Percentiles rank a stretch among this genome's conserved stretches.
phyloP scores from a whole-genome alignment of 257 asterid genomes.

The Thymus mandschuricus region DNA sequence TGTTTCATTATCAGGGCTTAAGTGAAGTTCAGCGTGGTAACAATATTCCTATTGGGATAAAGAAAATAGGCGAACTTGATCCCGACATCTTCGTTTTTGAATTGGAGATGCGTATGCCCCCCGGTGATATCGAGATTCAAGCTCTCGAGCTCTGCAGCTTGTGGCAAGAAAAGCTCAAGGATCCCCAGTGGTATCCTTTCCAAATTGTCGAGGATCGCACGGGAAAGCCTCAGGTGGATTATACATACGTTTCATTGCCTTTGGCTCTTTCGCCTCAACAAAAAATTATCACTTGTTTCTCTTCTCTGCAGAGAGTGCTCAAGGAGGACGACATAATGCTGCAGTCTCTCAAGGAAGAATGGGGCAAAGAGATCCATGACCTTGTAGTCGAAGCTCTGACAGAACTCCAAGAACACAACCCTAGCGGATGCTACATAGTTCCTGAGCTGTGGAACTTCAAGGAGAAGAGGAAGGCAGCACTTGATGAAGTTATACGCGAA shows the following conservation, averaged over 20 bases:
- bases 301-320: slow-evolving; percentile 37
- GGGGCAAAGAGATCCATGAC: slow-evolving; percentile 44
- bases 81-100: slow-evolving; percentile 45
- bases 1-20: slow-evolving; percentile 52
- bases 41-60: slow-evolving; percentile 59
- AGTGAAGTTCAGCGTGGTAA: slow-evolving; percentile 37
- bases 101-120: slow-evolving; percentile 44
- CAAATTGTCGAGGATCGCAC: slow-evolving; percentile 35
- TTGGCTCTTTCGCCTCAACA: no score
- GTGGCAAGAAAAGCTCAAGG: slow-evolving; percentile 63
- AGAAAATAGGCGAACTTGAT: slow-evolving; percentile 75
- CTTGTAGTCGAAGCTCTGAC: slow-evolving; percentile 44
- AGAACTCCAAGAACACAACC: slow-evolving; percentile 50
- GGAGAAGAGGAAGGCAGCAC: slow-evolving; percentile 50
- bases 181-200: slow-evolving; percentile 68
- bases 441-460: slow-evolving; percentile 62
- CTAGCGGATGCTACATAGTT: slow-evolving; percentile 55
- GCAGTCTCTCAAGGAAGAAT: slow-evolving; percentile 41
- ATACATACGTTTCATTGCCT: not conserved
- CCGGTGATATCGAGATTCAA: slow-evolving; percentile 47
- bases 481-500: slow-evolving; percentile 45
- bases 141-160: slow-evolving; percentile 51
- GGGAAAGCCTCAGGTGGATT: slow-evolving; percentile 43
- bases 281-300: not conserved
- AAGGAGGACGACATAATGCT: slow-evolving; percentile 47